Base-by-base conservation (phyloP, 2,329 filamentous ascomycete genomes). In the Parastagonospora nodorum region DNA sequence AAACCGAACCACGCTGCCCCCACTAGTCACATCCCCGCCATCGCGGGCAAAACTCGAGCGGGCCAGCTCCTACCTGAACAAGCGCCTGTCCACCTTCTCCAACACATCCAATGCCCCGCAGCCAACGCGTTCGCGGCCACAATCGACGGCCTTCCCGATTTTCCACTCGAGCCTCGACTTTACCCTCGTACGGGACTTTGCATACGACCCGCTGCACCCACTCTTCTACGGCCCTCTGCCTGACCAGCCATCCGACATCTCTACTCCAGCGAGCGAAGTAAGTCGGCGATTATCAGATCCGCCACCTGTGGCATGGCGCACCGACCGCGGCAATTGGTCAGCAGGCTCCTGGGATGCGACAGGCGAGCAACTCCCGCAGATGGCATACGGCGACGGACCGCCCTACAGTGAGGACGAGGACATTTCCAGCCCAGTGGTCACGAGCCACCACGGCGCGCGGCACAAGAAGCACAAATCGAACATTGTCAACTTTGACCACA, bases 331-430 rank as follows among this genome's bases (percentile, higher is more conserved):
- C 11, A 77, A 79, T 28, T 85, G 83, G 80, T 80, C 80, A 24
- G 77, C 80, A 5, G 79, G 77, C 12, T 75, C 79, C 5, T 81
- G 82, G 80, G 58, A 87, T 82, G 57, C 68, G 46, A 57, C 55
- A 3, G 84, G 82, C 19, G 83, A 89, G 60, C 88, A 92, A 66
- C 80, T 95, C 12, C 88, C 90, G 8, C 88, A 89, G 15, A 92
- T 94, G 69, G 85, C 90, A 42, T 93, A 94, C 64, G 89, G 85
- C 42, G 74, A 74, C 68, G 92, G 92, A 0, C 92, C 92, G 16
- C 93, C 92, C 2, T 97, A 92, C 78, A 96, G 91, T 73, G 92
- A 97, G 75, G 92, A 97, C 67, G 92, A 97, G 64, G 94, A 97
- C 73, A 81, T 97, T 37, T 90, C 94, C 67, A 96, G 92, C 69